Percentiles rank a stretch among this genome's conserved stretches.
Conservation (phyloP, 1,284 basidiomycete species). For the Leccinum cinnamomeum region DNA sequence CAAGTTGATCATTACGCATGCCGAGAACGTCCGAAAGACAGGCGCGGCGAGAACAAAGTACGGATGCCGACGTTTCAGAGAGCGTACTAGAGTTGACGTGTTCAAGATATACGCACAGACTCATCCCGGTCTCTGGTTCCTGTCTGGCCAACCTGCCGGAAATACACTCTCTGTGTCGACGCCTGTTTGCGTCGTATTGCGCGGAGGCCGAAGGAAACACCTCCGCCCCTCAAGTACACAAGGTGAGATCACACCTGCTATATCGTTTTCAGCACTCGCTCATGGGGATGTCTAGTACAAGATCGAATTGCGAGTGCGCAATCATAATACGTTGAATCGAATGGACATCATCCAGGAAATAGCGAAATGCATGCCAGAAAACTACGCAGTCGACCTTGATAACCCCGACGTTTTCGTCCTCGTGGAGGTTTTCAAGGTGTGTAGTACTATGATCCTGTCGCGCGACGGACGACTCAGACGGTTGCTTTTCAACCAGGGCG, state of each 20-base stretch:
- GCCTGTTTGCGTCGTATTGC: constrained; percentile 54
- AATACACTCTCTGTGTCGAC: constrained; percentile 59
- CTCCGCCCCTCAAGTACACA: constrained; percentile 38
- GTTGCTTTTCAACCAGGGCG: constrained; percentile 45
- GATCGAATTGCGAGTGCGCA: constrained; percentile 70
- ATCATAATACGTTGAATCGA: constrained; percentile 65
- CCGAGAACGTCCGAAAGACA: constrained; percentile 60
- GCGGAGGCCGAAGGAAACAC: constrained; percentile 36
- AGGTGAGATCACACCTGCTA: constrained; percentile 29
- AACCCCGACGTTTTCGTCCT: constrained; percentile 71
- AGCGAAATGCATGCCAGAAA: constrained; percentile 65
- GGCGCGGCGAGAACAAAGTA: constrained; percentile 69
- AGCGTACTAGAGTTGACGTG: constrained; percentile 1
- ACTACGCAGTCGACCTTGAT: constrained; percentile 63
- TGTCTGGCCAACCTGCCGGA: constrained; percentile 69
- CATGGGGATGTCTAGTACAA: constrained; percentile 57
- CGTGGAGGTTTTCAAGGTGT: constrained; percentile 79
- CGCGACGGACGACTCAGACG: constrained; percentile 3
- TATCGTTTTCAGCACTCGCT: background rate
- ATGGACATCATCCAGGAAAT: constrained; percentile 61
- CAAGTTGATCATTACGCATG: constrained; percentile 62
- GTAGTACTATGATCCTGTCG: constrained; percentile 12
- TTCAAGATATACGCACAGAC: constrained; percentile 61
- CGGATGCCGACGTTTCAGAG: constrained; percentile 10
- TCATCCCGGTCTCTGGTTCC: constrained; percentile 66